Evolutionary conservation across 2,329 filamentous ascomycete species (phyloP).

Genomic region (Pseudocercospora cruenta): DNA sequence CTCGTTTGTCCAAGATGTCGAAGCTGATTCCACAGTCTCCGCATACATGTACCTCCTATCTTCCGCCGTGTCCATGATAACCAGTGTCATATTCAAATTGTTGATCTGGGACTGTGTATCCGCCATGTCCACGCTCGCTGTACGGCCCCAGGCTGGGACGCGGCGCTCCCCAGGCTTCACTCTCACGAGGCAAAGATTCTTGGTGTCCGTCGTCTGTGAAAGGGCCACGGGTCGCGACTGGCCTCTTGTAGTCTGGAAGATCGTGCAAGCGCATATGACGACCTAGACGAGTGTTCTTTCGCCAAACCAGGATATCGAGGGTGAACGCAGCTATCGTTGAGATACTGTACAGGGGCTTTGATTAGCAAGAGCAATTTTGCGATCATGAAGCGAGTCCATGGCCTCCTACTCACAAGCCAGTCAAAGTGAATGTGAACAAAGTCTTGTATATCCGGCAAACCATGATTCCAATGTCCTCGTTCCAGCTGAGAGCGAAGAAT

Average conservation of each 20-base stretch:
- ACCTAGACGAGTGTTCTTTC: conserved; percentile 43
- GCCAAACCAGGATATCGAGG: conserved; percentile 56
- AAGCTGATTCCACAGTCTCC: neutral
- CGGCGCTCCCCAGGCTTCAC: conserved; percentile 40
- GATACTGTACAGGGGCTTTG: conserved; percentile 34
- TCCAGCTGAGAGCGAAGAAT: conserved; percentile 51
- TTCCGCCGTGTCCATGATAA: conserved; percentile 40
- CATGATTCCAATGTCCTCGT: conserved; percentile 57
- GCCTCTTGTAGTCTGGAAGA: conserved; percentile 37
- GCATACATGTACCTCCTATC: neutral
- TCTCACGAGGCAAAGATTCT: conserved; percentile 30
- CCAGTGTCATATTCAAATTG: conserved; percentile 50
- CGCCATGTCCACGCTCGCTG: conserved; percentile 37
- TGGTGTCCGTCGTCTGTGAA: conserved; percentile 32
- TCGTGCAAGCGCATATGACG: conserved; percentile 53
- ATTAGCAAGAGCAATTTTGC: neutral
- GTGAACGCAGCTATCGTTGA: conserved; percentile 52
- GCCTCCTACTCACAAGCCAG: conserved; percentile 46
- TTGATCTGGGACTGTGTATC: conserved; percentile 47
- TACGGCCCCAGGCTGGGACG: conserved; percentile 33
- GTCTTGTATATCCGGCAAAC: conserved; percentile 64
- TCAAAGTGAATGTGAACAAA: conserved; percentile 59
- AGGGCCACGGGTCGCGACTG: conserved; percentile 32
- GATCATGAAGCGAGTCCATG: neutral
- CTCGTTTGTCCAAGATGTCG: neutral